Evolutionary conservation across 768 basidiomycete species (phyloP), one percentile per base, ranked within the genome.

Genomic region (Hydnum rufescens): DNA sequence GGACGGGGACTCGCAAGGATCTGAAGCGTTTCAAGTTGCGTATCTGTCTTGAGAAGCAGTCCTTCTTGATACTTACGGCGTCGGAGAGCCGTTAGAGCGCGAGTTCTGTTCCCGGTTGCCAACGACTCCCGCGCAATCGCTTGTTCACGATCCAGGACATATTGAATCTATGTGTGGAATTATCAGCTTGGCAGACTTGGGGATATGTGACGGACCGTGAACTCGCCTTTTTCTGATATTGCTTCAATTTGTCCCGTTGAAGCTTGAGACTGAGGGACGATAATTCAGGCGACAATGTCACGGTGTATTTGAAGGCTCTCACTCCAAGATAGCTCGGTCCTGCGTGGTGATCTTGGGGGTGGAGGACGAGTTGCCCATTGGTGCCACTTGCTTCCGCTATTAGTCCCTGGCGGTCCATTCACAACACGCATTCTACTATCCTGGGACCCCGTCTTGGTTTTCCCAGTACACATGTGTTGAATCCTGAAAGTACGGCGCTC

Each of bases 291-390:
- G 30, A 42, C 46, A 22, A 25, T 25, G 4, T 0, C 29, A 8
- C 16, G 6, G 43, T 16, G 22, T 18, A 29, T 13, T 18, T 39
- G 49, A 22, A 28, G 32, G 4, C 1, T 25, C 55, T 54, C 57
- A 97, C 93, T 96, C 93, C 55, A 99, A 74, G 56, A 99, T 83
- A 42, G 95, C 93, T 57, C 82, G 77, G 65, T 99, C 95, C 62
- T 92, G 92, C 28, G 77, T 70, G 19, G 95, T 96, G 57, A 99
- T 77, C 71, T 85, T 95, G 47, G 87, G 88, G 31, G 52, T 58
- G 49, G 65, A 60, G 48, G 64, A 51, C n/a, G 32, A 32, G 25
- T 55, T 31, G 28, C 55, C 55, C 55, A 56, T 56, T 8, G 44
- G 8, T 47, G 8, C 25, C 34, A 19, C 34, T 8, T 39, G 34